Base-by-base conservation (phyloP, 1,139 yeast species). In the Debaryomyces nepalensis region DNA sequence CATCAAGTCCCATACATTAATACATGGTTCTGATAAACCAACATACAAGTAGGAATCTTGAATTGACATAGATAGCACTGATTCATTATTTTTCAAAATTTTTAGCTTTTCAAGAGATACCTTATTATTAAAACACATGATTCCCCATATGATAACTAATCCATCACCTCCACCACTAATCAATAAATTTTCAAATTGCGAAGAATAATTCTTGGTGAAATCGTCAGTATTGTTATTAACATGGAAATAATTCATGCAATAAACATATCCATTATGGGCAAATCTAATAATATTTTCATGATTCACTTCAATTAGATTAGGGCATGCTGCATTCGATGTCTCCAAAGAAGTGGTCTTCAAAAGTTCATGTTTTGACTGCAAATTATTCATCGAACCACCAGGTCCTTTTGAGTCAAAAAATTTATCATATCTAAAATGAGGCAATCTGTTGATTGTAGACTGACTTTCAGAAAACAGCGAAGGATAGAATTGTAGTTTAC, bases 351-450 rank as follows among this genome's bases (percentile, higher is more conserved):
- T 54, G 16, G 54, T 54, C 40, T 63, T 59, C 32, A 57, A 53
- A 36, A 58, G 46, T 38, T 61, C 60, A 41, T 68, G 70, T 43
- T 61, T 59, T 9, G 67, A 51, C 52, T 65, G 74, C 8, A 63
- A 51, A n/a, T 57, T 50, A 43, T 67, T 72, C 27, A 68, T 52
- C 27, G 69, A 66, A 1, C 93, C 95, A 1, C 93, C 87, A 0
- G 95, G 95, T 0, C 97, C 97, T 41, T 72, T 75, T 1, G 97
- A 90, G 61, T 93, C 98, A 59, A 93, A 93, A 55, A 93, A 93
- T 56, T 81, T 82, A 62, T 88, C 88, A 57, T 83, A 93, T 44
- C 99, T 70, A 47, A 82, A 75, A 35, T 89, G 85, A 0, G 99
- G 99, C 49, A 90, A 70, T 24, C 77, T 72, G 16, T 64, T 67